Evolutionary conservation across 2,329 filamentous ascomycete species (phyloP), one percentile per base, ranked within the genome.

Genomic region (Biscogniauxia mediterranea): DNA sequence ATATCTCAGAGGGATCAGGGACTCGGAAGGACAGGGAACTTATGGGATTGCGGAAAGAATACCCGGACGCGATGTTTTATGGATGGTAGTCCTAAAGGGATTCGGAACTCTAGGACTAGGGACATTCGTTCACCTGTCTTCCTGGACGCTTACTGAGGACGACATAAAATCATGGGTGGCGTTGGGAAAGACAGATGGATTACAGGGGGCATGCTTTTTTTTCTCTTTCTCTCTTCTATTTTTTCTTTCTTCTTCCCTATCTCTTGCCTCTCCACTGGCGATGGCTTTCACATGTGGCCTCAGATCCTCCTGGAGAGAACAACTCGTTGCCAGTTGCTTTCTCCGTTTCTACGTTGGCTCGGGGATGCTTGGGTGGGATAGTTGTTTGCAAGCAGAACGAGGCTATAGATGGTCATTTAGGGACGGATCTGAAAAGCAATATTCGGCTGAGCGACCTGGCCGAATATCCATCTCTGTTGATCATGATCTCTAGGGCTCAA

Each of bases 111-210:
- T 53, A 63, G 64, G 62, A 58, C 56, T 57, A 32, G 57, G 60
- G 63, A 66, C 58, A 56, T 63, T 66, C 65, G 61, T 58, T 62
- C 56, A 65, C 61, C 61, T 62, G 46, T 57, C 57, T 61, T 56
- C 58, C 63, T 46, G 58, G 64, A 55, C 63, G 32, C n/a, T 21
- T 15, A 19, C 55, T 25, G 65, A 67, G 68, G 64, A 64, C 59
- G 60, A 62, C 65, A 68, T 58, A 63, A 67, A 64, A 68, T 68
- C 66, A 72, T 70, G 62, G 68, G 58, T 52, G 69, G 71, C 68
- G 70, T 71, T 69, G 66, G 65, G 61, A 72, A 70, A 70, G 69
- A 70, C 65, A 66, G 69, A 58, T 61, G 67, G 67, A 64, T 63
- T 69, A 65, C 62, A 64, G 57, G 69, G 66, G 66, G 54, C 64